These are phyloP conservation scores for Erysimum cheiranthoides DNA, from an alignment of 345 rosid species.

Conservation along the genomic window DNA sequence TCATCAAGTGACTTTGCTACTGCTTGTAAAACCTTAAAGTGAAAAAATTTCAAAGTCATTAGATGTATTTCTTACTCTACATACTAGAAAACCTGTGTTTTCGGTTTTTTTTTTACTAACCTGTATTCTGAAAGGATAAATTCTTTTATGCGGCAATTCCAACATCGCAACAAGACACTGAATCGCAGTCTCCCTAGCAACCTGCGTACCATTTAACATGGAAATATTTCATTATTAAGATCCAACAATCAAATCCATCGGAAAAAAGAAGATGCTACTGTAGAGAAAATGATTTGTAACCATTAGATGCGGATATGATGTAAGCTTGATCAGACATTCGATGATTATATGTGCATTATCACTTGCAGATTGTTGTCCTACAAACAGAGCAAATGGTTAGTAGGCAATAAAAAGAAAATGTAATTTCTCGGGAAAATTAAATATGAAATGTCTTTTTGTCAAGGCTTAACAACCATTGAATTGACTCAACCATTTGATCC, in stretches of 20 bases:
- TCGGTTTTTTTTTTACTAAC: conserved; percentile 45
- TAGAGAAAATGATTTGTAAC: conserved; percentile 45
- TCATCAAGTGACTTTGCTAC: conserved; percentile 72
- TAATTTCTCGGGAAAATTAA: not conserved
- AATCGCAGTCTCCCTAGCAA: conserved; percentile 85
- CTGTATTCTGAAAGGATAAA: conserved; percentile 78
- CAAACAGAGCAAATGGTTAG: conserved; percentile 6
- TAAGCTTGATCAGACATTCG: conserved; percentile 60
- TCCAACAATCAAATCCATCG: not conserved
- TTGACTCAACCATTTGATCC: conserved; percentile 8
- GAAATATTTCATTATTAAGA: not conserved
- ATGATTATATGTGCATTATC: conserved; percentile 69
- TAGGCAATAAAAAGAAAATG: not conserved
- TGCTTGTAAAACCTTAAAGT: conserved; percentile 62
- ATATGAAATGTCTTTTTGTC: not conserved
- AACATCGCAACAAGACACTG: conserved; percentile 81
- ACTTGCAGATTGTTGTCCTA: conserved; percentile 67
- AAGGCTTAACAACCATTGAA: not conserved
- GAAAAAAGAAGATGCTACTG: not conserved
- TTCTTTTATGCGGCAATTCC: conserved; percentile 68
- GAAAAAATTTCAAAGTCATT: not conserved
- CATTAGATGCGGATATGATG: conserved; percentile 70
- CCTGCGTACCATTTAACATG: conserved; percentile 49
- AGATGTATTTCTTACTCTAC: conserved; percentile 16
- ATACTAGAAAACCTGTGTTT: not conserved